Conservation (phyloP, 495 filamentous ascomycete genomes). For the Hypoxylon fragiforme region DNA sequence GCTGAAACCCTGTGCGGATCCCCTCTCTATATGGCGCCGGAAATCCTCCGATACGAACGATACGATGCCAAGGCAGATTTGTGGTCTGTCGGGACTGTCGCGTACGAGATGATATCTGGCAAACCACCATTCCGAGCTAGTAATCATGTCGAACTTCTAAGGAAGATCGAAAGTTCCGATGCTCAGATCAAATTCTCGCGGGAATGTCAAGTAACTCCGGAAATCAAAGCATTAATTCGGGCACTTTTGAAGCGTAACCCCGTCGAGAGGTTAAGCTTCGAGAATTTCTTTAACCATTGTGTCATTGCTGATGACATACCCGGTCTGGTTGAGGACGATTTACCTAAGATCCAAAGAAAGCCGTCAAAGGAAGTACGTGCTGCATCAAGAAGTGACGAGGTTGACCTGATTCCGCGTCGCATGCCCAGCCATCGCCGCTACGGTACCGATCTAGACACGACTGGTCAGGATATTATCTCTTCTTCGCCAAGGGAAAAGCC, state of each 20-base stretch:
- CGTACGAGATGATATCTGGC: constrained; percentile 92
- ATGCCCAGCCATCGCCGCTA: constrained; percentile 36
- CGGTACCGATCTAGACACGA: constrained; percentile 35
- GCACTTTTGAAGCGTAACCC: constrained; percentile 82
- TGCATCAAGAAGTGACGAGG: constrained; percentile 36
- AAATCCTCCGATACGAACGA: constrained; percentile 95
- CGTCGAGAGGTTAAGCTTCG: constrained; percentile 78
- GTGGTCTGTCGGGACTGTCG: constrained; percentile 95
- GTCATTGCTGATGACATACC: constrained; percentile 82
- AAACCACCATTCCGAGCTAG: constrained; percentile 87
- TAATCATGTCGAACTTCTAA: constrained; percentile 92
- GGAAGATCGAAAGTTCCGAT: constrained; percentile 84
- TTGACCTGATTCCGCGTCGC: constrained; percentile 25
- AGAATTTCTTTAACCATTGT: constrained; percentile 73
- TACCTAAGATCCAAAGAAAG: constrained; percentile 46
- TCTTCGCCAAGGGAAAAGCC: constrained; percentile 42
- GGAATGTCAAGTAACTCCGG: constrained; percentile 68
- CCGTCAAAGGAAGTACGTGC: constrained; percentile 26
- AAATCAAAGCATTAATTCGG: constrained; percentile 81
- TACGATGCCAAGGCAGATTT: constrained; percentile 97
- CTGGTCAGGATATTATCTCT: constrained; percentile 33
- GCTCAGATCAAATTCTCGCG: constrained; percentile 82
- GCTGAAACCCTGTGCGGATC: constrained; percentile 97
- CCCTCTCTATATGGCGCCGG: constrained; percentile 98
- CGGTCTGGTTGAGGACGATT: constrained; percentile 76